Evolutionary conservation across 306 rosid species (phyloP).

Genomic region (Cucumis cinereus): DNA sequence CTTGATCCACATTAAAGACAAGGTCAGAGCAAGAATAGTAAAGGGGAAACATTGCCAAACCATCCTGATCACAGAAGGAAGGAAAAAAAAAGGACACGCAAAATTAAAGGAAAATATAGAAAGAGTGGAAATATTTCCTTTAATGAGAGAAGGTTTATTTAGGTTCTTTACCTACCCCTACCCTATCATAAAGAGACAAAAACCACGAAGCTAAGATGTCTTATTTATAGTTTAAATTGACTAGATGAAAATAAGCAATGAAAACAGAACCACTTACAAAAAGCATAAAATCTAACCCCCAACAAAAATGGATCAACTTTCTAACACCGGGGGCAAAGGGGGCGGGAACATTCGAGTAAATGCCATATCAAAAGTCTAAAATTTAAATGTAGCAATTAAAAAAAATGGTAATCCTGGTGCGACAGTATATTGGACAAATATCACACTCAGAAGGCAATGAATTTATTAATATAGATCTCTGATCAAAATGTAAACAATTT

Average conservation of each 20-base stretch:
- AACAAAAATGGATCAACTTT: neutral
- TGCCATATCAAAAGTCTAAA: neutral
- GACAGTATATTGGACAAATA: neutral
- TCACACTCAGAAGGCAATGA: neutral
- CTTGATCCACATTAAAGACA: neutral
- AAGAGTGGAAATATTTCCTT: neutral
- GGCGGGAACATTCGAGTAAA: neutral
- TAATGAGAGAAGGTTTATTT: neutral
- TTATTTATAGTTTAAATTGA: neutral
- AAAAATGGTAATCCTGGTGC: neutral
- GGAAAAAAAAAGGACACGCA: neutral
- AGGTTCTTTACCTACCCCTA: neutral
- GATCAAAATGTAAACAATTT: neutral
- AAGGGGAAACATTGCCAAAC: neutral
- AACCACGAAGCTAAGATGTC: neutral
- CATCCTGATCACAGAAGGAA: neutral
- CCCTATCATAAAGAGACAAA: neutral
- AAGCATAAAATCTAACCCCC: neutral
- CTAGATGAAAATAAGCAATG: neutral
- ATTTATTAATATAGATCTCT: neutral
- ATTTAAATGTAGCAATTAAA: neutral
- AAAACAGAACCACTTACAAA: neutral
- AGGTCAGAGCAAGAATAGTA: neutral
- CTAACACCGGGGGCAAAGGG: neutral
- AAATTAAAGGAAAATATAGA: neutral